A percentile compares a stretch with the other conserved stretches of the same genome.
These are phyloP conservation scores for Penicillium polonicum DNA, from an alignment of 2,329 filamentous ascomycete genomes.

Conservation along the genomic window DNA sequence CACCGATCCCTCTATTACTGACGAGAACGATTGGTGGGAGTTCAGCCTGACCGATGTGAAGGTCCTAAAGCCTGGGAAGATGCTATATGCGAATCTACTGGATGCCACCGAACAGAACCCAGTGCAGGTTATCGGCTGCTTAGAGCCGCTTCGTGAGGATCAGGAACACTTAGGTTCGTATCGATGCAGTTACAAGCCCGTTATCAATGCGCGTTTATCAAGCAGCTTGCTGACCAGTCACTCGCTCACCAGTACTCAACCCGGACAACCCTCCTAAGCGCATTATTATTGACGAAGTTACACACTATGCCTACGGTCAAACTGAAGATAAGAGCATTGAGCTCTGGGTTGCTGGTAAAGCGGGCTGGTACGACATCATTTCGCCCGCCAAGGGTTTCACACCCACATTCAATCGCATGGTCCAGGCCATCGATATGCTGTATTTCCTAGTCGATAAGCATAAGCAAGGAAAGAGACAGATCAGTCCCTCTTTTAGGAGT, in stretches of 20 bases:
- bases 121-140: conserved; percentile 55
- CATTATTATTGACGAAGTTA: conserved; percentile 50
- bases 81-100: conserved; percentile 55
- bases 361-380: conserved; percentile 61
- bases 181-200: conserved; percentile 7
- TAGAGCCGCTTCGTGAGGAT: conserved; percentile 47
- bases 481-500: conserved; percentile 39
- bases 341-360: conserved; percentile 61
- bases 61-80: conserved; percentile 51
- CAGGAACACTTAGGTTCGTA: conserved; percentile 44
- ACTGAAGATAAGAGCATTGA: conserved; percentile 56
- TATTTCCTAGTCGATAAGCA: conserved; percentile 63
- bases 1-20: conserved; percentile 45
- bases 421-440: conserved; percentile 58
- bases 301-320: conserved; percentile 51
- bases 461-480: conserved; percentile 37
- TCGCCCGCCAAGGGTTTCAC: conserved; percentile 54
- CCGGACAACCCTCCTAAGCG: conserved; percentile 42
- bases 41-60: conserved; percentile 57
- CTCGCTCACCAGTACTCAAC: conserved; percentile 36
- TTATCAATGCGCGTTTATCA: conserved; percentile 14
- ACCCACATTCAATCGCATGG: conserved; percentile 55
- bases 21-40: conserved; percentile 60
- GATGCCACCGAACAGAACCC: conserved; percentile 55
- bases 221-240: conserved; percentile 9